Evolutionary conservation across 805 yeast species (phyloP).

Genomic region (Wickerhamiella sorbophila): DNA sequence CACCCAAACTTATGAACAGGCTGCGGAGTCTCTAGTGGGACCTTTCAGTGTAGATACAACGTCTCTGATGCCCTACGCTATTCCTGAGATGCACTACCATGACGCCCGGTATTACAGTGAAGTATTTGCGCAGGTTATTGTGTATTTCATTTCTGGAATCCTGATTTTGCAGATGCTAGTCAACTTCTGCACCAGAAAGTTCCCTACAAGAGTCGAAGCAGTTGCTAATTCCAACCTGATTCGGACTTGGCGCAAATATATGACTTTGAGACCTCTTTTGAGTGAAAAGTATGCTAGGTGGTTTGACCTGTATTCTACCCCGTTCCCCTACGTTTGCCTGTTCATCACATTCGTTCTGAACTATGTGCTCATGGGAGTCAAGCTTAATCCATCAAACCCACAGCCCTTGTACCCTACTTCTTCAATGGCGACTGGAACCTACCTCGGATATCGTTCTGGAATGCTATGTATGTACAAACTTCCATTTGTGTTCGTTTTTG

Average conservation of each 20-base stretch:
- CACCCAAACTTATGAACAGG: background rate
- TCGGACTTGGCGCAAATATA: constrained; percentile 3
- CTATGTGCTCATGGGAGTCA: constrained; percentile 2
- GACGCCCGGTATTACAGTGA: background rate
- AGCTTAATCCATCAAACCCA: background rate
- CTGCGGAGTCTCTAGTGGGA: background rate
- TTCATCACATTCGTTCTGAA: constrained; percentile 2
- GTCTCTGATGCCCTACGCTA: background rate
- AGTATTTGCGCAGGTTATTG: constrained; percentile 4
- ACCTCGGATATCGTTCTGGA: constrained; percentile 27
- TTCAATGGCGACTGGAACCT: constrained; percentile 1
- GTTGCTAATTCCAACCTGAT: constrained; percentile 3
- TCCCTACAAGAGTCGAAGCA: constrained; percentile 4
- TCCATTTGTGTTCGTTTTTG: constrained; percentile 49
- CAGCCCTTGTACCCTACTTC: background rate
- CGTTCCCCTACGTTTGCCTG: constrained; percentile 2
- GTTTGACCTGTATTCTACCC: background rate
- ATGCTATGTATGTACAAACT: constrained; percentile 19
- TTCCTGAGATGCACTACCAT: background rate
- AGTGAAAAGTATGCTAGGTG: constrained; percentile 4
- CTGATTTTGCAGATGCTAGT: constrained; percentile 4
- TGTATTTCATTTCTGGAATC: constrained; percentile 8
- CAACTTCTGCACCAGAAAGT: constrained; percentile 8
- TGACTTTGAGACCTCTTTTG: constrained; percentile 7
- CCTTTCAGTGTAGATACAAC: background rate